Evolutionary conservation across 192 early-diverging fungal species (phyloP).

Genomic region (Coemansia sp.): DNA sequence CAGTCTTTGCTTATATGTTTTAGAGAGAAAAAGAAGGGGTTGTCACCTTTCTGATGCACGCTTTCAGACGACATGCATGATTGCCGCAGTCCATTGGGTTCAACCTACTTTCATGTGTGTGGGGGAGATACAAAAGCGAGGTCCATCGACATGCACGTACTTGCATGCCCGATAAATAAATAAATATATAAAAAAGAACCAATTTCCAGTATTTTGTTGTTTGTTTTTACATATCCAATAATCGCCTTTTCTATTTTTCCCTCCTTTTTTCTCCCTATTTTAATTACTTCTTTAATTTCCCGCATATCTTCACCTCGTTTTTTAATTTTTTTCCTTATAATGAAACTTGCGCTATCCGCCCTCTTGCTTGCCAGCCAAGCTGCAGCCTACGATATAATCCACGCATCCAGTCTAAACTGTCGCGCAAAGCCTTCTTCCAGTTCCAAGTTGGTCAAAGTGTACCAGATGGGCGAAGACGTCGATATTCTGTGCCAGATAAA

Average conservation of each 20-base stretch:
- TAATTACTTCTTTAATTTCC: slow-evolving; percentile 3
- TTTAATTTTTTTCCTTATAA: background rate
- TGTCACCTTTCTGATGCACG: too few relatives aligned
- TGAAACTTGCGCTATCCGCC: slow-evolving; percentile 14
- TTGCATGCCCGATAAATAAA: background rate
- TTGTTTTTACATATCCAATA: background rate
- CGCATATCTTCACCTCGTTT: background rate
- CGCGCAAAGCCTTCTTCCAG: slow-evolving; percentile 36
- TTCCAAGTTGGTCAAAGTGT: slow-evolving; percentile 31
- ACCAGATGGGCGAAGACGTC: slow-evolving; percentile 39
- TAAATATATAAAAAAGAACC: background rate
- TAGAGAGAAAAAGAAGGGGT: too few relatives aligned
- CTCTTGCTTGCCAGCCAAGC: slow-evolving; percentile 18
- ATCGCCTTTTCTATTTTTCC: too few relatives aligned
- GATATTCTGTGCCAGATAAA: slow-evolving; percentile 43
- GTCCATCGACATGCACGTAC: background rate
- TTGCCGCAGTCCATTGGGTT: too few relatives aligned
- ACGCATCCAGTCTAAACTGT: slow-evolving; percentile 46
- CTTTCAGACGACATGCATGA: too few relatives aligned
- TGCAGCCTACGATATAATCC: slow-evolving; percentile 33
- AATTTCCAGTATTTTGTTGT: background rate
- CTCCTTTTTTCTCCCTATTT: background rate
- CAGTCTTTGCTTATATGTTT: too few relatives aligned
- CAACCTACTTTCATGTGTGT: background rate
- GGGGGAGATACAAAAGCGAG: background rate